A percentile compares a stretch with the other conserved stretches of the same genome.
Conservation (phyloP, 805 yeast genomes). For the Zygosaccharomyces bisporus region DNA sequence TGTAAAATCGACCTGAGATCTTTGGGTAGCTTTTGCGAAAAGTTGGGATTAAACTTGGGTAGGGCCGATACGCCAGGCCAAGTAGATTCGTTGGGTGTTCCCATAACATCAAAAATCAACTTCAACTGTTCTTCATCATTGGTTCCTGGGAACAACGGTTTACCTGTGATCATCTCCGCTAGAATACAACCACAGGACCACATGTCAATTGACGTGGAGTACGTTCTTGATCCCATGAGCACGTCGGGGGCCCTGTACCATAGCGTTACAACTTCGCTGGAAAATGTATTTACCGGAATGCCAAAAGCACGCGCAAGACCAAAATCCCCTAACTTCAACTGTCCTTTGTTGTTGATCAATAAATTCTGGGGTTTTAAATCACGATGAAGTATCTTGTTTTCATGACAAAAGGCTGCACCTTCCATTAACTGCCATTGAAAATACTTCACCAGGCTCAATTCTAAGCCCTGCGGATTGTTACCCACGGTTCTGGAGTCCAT, state of each 20-base stretch:
- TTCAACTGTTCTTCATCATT: constrained; percentile 97
- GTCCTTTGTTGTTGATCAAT: constrained; percentile 92
- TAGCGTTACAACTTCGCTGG: constrained; percentile 95
- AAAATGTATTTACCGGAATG: constrained; percentile 92
- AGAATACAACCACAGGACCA: constrained; percentile 98
- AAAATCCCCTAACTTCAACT: constrained; percentile 84
- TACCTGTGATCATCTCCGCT: constrained; percentile 96
- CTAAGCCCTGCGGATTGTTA: constrained; percentile 37
- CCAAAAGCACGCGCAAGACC: constrained; percentile 98
- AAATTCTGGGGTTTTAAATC: constrained; percentile 96
- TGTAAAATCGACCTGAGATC: constrained; percentile 44
- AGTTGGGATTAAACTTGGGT: constrained; percentile 90
- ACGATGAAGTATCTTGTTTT: constrained; percentile 90
- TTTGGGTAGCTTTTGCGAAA: constrained; percentile 85
- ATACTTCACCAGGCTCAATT: constrained; percentile 65
- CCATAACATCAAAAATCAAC: constrained; percentile 85
- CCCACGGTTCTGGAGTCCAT: constrained; percentile 66
- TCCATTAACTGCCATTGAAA: constrained; percentile 88
- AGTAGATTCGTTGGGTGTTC: constrained; percentile 86
- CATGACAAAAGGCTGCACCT: constrained; percentile 91
- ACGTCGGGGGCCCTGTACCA: constrained; percentile 99
- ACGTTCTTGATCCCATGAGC: constrained; percentile 91
- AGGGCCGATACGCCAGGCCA: constrained; percentile 94
- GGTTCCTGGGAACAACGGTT: constrained; percentile 95
- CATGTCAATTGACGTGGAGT: constrained; percentile 97